Percentiles rank a stretch among this genome's conserved stretches.
These are phyloP conservation scores for Mortierella hygrophila DNA, from an alignment of 192 early-diverging fungal species.

Conservation along the genomic window DNA sequence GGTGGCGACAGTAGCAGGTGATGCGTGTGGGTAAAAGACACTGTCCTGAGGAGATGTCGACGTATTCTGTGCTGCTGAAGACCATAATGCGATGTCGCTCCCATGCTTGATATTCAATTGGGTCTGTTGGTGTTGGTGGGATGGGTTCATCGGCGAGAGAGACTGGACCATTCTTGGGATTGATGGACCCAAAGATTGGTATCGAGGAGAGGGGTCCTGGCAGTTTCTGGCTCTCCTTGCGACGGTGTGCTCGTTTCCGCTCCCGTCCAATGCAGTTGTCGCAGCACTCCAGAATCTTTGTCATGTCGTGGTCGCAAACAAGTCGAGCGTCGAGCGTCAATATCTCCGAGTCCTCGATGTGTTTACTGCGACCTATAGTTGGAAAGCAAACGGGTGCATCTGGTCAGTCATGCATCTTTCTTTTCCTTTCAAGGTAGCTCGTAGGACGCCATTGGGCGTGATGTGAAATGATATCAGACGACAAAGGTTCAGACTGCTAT, in stretches of 20 bases:
- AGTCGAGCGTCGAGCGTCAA: conserved; percentile 44
- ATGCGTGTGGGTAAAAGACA: conserved; percentile 84
- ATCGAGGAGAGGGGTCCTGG: conserved; percentile 40
- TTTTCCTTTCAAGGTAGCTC: not conserved
- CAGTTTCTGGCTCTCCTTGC: conserved; percentile 48
- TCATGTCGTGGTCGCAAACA: conserved; percentile 55
- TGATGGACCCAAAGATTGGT: conserved; percentile 53
- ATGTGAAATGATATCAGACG: not conserved
- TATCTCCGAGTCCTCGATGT: conserved; percentile 38
- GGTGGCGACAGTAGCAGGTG: conserved; percentile 84
- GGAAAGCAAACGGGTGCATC: not conserved
- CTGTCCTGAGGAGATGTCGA: conserved; percentile 49
- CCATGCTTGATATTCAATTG: conserved; percentile 45
- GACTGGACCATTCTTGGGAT: conserved; percentile 18
- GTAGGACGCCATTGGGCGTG: not conserved
- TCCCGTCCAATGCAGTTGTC: conserved; percentile 55
- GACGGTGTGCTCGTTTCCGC: conserved; percentile 50
- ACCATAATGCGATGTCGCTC: conserved; percentile 49
- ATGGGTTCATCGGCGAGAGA: conserved; percentile 30
- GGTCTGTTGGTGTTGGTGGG: conserved; percentile 52
- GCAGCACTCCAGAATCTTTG: conserved; percentile 45
- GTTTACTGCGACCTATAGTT: conserved; percentile 38
- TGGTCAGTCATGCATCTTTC: conserved; percentile 1
- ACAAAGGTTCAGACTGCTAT: not conserved
- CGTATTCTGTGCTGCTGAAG: conserved; percentile 51